phyloP scores from a whole-genome alignment of 345 rosid genomes.

The Isatis tinctoria region DNA sequence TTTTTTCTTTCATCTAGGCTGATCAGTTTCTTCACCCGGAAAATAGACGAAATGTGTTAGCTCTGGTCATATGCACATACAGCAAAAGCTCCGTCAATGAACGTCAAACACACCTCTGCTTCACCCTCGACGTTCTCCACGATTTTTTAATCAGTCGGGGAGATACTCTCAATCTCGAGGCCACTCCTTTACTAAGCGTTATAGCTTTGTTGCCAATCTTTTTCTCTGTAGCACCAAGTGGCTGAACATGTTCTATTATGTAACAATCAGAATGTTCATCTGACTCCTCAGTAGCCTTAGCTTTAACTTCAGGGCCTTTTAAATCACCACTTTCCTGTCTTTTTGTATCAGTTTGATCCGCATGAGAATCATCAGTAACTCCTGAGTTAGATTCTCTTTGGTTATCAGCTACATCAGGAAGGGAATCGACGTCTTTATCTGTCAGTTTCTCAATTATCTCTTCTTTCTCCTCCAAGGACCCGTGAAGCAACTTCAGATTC shows the following conservation, averaged over 20 bases:
- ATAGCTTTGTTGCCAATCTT: background rate
- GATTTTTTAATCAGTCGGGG: conserved; percentile 19
- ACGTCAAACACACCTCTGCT: background rate
- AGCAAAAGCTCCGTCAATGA: background rate
- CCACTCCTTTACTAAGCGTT: conserved; percentile 1
- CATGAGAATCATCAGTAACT: background rate
- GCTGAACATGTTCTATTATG: background rate
- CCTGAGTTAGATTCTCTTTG: background rate
- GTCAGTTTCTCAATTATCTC: background rate
- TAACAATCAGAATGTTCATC: background rate
- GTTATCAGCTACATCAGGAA: background rate
- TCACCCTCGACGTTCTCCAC: conserved; percentile 13
- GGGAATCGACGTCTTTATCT: background rate
- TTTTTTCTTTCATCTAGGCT: conserved; percentile 15
- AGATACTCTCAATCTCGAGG: conserved; percentile 10
- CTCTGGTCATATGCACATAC: conserved; percentile 26
- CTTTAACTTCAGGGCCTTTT: background rate
- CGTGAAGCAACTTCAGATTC: background rate
- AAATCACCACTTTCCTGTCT: conserved; percentile 2
- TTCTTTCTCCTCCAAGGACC: conserved; percentile 4
- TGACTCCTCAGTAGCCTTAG: background rate
- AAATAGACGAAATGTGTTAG: conserved; percentile 4
- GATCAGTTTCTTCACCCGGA: background rate
- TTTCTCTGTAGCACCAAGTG: background rate
- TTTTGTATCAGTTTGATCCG: background rate